Percentiles rank a stretch among this genome's conserved stretches.
Evolutionary conservation across 2,329 filamentous ascomycete species (phyloP).

Genomic region (Claviceps lovelessii): DNA sequence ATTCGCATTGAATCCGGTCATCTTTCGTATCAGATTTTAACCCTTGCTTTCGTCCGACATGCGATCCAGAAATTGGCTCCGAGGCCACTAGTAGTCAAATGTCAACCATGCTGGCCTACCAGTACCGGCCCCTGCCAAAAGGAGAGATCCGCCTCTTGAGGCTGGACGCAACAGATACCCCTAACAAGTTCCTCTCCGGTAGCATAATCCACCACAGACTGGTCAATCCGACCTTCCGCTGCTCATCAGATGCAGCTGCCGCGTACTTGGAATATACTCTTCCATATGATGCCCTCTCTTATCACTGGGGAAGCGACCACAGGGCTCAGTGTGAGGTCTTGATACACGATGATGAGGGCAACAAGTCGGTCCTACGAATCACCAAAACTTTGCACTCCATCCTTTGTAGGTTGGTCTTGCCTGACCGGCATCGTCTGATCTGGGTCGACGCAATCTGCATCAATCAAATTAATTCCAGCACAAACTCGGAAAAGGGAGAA

Average conservation of each 20-base stretch:
- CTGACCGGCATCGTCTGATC: constrained; percentile 3
- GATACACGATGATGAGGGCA: not conserved
- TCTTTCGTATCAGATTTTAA: not conserved
- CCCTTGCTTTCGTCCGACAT: not conserved
- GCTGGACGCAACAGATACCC: not conserved
- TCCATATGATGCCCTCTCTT: constrained; percentile 5
- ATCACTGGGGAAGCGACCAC: constrained; percentile 6
- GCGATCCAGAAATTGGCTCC: not conserved
- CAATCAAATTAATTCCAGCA: constrained; percentile 5
- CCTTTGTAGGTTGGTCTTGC: constrained; percentile 1
- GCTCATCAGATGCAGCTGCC: not conserved
- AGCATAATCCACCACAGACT: constrained; percentile 4
- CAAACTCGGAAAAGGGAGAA: constrained; percentile 6
- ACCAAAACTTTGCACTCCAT: constrained; percentile 4
- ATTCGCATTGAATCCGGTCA: not conserved
- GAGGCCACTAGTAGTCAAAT: not conserved
- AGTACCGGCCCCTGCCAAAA: not conserved
- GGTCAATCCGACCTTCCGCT: not conserved
- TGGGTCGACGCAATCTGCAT: constrained; percentile 10
- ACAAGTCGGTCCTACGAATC: constrained; percentile 1
- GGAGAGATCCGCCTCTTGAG: constrained; percentile 6
- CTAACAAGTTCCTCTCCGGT: not conserved
- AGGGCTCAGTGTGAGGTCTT: not conserved
- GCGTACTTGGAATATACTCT: constrained; percentile 1
- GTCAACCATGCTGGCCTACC: constrained; percentile 1